phyloP scores from a whole-genome alignment of 2,329 filamentous ascomycete genomes.

The Periconia digitata region DNA sequence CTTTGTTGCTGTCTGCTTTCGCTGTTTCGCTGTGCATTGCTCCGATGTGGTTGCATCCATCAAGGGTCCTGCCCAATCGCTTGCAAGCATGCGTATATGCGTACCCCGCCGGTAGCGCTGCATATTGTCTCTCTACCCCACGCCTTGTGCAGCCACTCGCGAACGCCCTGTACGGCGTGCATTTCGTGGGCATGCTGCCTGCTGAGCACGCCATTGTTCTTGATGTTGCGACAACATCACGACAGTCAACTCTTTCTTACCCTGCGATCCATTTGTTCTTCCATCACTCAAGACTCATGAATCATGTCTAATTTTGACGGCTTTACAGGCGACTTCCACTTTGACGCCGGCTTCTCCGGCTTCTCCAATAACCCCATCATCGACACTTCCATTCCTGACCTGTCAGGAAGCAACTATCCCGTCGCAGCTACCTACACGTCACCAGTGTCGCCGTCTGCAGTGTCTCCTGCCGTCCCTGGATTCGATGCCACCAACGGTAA shows the following conservation, averaged over 20 bases:
- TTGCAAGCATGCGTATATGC: slow-evolving; percentile 18
- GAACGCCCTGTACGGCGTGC: slow-evolving; percentile 8
- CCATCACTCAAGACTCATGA: slow-evolving; percentile 1
- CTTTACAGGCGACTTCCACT: slow-evolving; percentile 48
- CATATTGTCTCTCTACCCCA: slow-evolving; percentile 30
- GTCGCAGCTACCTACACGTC: slow-evolving; percentile 31
- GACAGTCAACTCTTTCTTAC: slow-evolving; percentile 11
- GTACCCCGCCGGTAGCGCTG: slow-evolving; percentile 27
- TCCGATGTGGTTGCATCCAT: slow-evolving; percentile 15
- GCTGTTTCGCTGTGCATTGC: slow-evolving; percentile 9
- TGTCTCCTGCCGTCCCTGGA: slow-evolving; percentile 31
- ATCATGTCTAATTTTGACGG: slow-evolving; percentile 40
- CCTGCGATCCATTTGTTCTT: slow-evolving; percentile 6
- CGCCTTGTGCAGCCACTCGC: slow-evolving; percentile 30
- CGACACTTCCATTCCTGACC: slow-evolving; percentile 31
- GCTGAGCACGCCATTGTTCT: slow-evolving; percentile 43
- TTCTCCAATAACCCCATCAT: slow-evolving; percentile 35
- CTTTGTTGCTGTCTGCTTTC: neutral
- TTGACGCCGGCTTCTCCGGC: slow-evolving; percentile 49
- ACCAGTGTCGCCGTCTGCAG: slow-evolving; percentile 22
- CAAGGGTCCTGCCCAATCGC: slow-evolving; percentile 24
- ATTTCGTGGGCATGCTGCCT: slow-evolving; percentile 20
- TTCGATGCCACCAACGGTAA: slow-evolving; percentile 39
- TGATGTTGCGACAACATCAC: slow-evolving; percentile 17
- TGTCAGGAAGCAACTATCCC: slow-evolving; percentile 26